A percentile compares a stretch with the other conserved stretches of the same genome.
These are phyloP conservation scores for Aureobasidium pullulans DNA, from an alignment of 2,329 filamentous ascomycete species.

Conservation along the genomic window DNA sequence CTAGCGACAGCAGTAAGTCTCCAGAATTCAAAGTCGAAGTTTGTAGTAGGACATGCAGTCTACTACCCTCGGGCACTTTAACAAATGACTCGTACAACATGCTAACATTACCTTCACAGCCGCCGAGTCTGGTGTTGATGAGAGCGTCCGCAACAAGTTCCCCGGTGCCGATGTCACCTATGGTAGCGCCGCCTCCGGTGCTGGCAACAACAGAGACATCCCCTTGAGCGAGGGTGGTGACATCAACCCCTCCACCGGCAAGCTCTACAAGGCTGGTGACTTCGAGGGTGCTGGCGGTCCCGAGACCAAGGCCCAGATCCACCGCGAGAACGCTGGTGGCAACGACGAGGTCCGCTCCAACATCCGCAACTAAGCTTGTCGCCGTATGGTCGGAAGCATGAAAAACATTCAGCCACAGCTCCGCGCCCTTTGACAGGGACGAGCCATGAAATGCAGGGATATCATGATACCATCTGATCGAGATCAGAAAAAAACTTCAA, in stretches of 20 bases:
- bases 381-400: not conserved
- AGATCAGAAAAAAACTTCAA: not conserved
- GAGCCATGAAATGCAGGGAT: not conserved
- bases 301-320: conserved; percentile 35
- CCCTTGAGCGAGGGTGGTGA: conserved; percentile 40
- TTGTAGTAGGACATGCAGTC: not conserved
- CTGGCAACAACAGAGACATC: conserved; percentile 42
- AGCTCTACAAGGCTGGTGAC: conserved; percentile 35
- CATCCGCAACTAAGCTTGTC: conserved; percentile 4
- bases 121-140: conserved; percentile 42
- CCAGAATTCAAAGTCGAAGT: not conserved
- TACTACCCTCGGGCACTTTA: not conserved
- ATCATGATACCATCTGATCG: conserved; percentile 1
- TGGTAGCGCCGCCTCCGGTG: conserved; percentile 37
- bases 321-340: conserved; percentile 32
- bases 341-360: conserved; percentile 30
- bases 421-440: not conserved
- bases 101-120: conserved; percentile 24
- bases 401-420: not conserved
- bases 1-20: conserved; percentile 33
- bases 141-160: conserved; percentile 34
- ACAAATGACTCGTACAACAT: not conserved
- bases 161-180: conserved; percentile 37
- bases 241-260: conserved; percentile 33
- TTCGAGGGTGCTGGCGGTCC: conserved; percentile 44